Evolutionary conservation across 2,329 filamentous ascomycete species (phyloP).

Genomic region (Myrmaecium sp.): DNA sequence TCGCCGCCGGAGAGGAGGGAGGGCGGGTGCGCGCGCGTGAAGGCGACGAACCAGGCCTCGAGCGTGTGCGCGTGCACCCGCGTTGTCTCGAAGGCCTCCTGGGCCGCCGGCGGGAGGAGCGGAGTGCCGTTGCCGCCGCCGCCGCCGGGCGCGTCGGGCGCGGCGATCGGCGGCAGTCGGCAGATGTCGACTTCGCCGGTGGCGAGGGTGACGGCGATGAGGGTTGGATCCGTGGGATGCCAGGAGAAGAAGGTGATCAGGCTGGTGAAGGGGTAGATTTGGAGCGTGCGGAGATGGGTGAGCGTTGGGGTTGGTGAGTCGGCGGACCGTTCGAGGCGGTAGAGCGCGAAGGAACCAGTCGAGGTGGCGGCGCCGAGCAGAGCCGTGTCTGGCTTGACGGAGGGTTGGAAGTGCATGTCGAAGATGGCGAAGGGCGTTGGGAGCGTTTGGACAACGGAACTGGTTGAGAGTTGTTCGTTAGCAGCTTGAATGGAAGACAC

Average conservation of each 20-base stretch:
- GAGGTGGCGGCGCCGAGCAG: conserved; percentile 64
- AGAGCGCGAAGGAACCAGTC: conserved; percentile 52
- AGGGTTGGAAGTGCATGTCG: conserved; percentile 65
- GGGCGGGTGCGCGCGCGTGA: conserved; percentile 27
- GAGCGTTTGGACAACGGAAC: conserved; percentile 45
- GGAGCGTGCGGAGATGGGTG: conserved; percentile 24
- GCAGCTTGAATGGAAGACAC: no score
- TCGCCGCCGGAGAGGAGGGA: conserved; percentile 57
- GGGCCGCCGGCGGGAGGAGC: conserved; percentile 12
- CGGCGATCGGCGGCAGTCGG: neutral
- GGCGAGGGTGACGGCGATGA: conserved; percentile 56
- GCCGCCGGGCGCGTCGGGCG: neutral
- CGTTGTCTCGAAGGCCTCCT: conserved; percentile 5
- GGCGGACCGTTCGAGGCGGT: conserved; percentile 16
- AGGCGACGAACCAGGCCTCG: conserved; percentile 60
- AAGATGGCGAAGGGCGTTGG: conserved; percentile 57
- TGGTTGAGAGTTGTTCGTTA: no score
- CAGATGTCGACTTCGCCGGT: conserved; percentile 39
- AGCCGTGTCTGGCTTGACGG: conserved; percentile 12
- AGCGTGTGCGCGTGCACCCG: conserved; percentile 30
- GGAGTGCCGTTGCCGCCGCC: conserved; percentile 24
- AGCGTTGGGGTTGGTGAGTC: conserved; percentile 13
- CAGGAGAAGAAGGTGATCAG: conserved; percentile 60
- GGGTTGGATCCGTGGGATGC: conserved; percentile 39
- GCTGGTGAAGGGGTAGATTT: conserved; percentile 37